Base-by-base conservation (phyloP, 1,139 yeast species). In the Geotrichum histeridarum region DNA sequence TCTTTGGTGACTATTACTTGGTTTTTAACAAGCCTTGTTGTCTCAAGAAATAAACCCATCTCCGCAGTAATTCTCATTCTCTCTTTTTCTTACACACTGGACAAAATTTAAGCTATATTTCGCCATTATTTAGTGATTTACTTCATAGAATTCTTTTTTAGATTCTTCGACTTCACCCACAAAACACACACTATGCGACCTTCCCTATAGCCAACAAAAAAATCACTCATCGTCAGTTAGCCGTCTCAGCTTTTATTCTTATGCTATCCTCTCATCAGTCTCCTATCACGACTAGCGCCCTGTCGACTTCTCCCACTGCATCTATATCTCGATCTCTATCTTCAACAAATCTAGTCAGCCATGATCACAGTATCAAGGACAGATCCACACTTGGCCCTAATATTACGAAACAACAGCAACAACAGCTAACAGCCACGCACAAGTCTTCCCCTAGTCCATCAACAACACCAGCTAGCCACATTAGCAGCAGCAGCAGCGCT, bases 241-340 rank as follows among this genome's bases (percentile, higher is more conserved):
- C n/a, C 17, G 12, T 9, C 30, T 41, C 30, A n/a, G 9, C 22
- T 6, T 30, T 41, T 32, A n/a, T n/a, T n/a, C n/a, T n/a, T 8
- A 43, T 43, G 47, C 15, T 43, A 7, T 43, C 47, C 17, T 43
- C 47, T 31, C 47, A 43, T 5, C 50, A 47, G 18, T 47, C 50
- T 17, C 50, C 50, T 6, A 30, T 11, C 44, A 47, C 38, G n/a
- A 31, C 50, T 32, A 46, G 37, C 43, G 33, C 42, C 31, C 45
- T 48, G 45, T 39, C 45, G 39, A 37, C 38, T 14, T 32, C 41
- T 6, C 42, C 51, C 18, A 27, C 38, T 17, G 8, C 52, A 15
- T 15, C 48, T 22, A 39, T 31, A 36, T 27, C 37, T 38, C 35
- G 43, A 15, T 15, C 47, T 14, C 8, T 37, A 14, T 8, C 47